Evolutionary conservation across 2,329 filamentous ascomycete genomes (phyloP).

Genomic region (Penicillium frequentans): DNA sequence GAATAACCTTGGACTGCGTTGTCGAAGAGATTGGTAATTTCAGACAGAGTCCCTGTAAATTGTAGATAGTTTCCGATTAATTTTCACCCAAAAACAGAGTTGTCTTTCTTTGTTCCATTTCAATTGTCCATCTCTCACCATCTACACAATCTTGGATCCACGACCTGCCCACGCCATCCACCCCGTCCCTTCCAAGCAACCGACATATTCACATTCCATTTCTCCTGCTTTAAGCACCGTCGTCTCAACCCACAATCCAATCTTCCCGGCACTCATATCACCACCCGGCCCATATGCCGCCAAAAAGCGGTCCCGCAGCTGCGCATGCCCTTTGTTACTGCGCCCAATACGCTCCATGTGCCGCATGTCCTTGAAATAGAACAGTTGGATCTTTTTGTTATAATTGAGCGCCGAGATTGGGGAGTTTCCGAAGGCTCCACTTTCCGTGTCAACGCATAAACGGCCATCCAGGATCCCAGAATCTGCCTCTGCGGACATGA

Average conservation of each 20-base stretch:
- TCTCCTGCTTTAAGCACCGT: conserved; percentile 13
- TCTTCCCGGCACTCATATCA: conserved; percentile 2
- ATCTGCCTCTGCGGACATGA: background rate
- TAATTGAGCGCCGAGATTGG: conserved; percentile 4
- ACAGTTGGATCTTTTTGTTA: conserved; percentile 15
- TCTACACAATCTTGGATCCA: background rate
- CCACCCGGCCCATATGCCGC: conserved; percentile 11
- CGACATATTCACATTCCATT: conserved; percentile 20
- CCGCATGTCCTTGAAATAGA: conserved; percentile 19
- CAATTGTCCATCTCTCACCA: too few relatives aligned
- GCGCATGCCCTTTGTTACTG: conserved; percentile 10
- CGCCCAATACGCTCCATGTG: conserved; percentile 13
- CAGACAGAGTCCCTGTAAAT: too few relatives aligned
- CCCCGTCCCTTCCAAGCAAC: conserved; percentile 18
- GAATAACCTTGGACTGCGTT: too few relatives aligned
- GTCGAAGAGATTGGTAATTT: too few relatives aligned
- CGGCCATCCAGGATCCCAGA: conserved; percentile 7
- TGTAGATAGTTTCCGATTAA: too few relatives aligned
- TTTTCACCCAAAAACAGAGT: too few relatives aligned
- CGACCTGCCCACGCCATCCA: background rate
- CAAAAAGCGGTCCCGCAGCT: conserved; percentile 10
- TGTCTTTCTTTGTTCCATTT: too few relatives aligned
- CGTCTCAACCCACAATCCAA: conserved; percentile 18
- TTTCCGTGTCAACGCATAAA: conserved; percentile 11
- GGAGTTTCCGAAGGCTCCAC: background rate